Evolutionary conservation across 495 filamentous ascomycete species (phyloP).

Genomic region (Poronia punctata): DNA sequence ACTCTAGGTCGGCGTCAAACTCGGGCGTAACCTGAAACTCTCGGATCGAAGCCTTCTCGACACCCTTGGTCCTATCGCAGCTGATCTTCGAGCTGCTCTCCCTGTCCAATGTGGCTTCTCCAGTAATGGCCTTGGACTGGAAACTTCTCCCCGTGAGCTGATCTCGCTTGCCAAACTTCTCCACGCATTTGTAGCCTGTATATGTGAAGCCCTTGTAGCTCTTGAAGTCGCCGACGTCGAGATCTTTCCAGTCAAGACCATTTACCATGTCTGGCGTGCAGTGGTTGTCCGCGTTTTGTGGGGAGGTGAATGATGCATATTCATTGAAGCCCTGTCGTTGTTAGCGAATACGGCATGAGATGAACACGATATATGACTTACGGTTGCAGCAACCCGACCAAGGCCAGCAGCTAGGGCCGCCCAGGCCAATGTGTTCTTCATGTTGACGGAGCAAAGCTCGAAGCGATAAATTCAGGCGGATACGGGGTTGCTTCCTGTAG

Average conservation of each 20-base stretch:
- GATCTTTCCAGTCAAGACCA: conserved; percentile 66
- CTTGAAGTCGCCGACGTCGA: conserved; percentile 54
- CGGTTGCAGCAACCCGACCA: conserved; percentile 52
- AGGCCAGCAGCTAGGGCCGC: conserved; percentile 50
- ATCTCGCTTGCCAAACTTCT: conserved; percentile 46
- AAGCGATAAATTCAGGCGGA: conserved; percentile 12
- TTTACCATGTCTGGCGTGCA: conserved; percentile 58
- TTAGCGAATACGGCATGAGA: conserved; percentile 11
- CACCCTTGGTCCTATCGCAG: conserved; percentile 38
- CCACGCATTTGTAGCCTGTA: conserved; percentile 59
- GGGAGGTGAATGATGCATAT: conserved; percentile 56
- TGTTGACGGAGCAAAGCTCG: conserved; percentile 24
- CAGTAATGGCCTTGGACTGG: conserved; percentile 59
- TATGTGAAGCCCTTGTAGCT: conserved; percentile 68
- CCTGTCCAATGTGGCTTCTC: conserved; percentile 42
- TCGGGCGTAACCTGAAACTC: conserved; percentile 64
- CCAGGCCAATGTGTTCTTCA: conserved; percentile 44
- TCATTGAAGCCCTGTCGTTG: conserved; percentile 28
- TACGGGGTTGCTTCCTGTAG: conserved; percentile 16
- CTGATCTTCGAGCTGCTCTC: conserved; percentile 51
- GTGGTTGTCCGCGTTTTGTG: conserved; percentile 67
- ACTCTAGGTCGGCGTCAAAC: conserved; percentile 68
- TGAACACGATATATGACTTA: conserved; percentile 21
- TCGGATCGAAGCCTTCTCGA: conserved; percentile 65
- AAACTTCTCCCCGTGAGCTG: conserved; percentile 38